Percentiles rank a stretch among this genome's conserved stretches.
These are phyloP conservation scores for Aspergillus aculeatinus DNA, from an alignment of 2,329 filamentous ascomycete species.

Conservation along the genomic window DNA sequence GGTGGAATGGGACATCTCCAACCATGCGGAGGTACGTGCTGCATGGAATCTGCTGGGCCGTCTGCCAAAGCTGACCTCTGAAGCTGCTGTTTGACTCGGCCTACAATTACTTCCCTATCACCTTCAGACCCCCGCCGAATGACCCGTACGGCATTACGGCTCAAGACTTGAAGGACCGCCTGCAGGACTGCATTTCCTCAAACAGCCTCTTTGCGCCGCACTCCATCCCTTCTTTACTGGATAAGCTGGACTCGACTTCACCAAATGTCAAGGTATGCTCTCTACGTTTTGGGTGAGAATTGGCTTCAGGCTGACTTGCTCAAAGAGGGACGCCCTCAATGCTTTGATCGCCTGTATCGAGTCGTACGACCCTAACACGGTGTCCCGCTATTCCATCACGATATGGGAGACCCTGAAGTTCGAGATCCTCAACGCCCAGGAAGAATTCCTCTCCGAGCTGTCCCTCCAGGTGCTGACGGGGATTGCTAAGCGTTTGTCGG, in stretches of 20 bases:
- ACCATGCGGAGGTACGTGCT: constrained; percentile 55
- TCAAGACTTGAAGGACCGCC: constrained; percentile 64
- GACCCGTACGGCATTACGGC: constrained; percentile 69
- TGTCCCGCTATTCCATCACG: constrained; percentile 63
- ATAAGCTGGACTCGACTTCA: constrained; percentile 69
- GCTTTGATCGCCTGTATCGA: constrained; percentile 60
- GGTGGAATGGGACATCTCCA: constrained; percentile 65
- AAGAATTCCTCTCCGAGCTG: constrained; percentile 63
- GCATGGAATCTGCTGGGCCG: no score
- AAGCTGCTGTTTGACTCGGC: constrained; percentile 63
- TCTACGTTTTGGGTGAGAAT: not conserved
- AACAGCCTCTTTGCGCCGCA: constrained; percentile 64
- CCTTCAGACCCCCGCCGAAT: constrained; percentile 67
- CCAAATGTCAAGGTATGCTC: constrained; percentile 61
- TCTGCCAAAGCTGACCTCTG: constrained; percentile 18
- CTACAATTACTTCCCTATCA: constrained; percentile 72
- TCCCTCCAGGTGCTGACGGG: constrained; percentile 56
- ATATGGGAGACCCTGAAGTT: constrained; percentile 70
- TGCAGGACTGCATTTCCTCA: constrained; percentile 64
- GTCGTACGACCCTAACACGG: constrained; percentile 59
- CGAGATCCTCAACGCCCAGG: constrained; percentile 65
- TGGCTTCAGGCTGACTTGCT: constrained; percentile 17
- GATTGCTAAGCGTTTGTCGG: constrained; percentile 57
- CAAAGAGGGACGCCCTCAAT: constrained; percentile 62
- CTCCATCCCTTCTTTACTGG: constrained; percentile 65